Conservation (phyloP, 306 rosid genomes). For the Argentina anserina region DNA sequence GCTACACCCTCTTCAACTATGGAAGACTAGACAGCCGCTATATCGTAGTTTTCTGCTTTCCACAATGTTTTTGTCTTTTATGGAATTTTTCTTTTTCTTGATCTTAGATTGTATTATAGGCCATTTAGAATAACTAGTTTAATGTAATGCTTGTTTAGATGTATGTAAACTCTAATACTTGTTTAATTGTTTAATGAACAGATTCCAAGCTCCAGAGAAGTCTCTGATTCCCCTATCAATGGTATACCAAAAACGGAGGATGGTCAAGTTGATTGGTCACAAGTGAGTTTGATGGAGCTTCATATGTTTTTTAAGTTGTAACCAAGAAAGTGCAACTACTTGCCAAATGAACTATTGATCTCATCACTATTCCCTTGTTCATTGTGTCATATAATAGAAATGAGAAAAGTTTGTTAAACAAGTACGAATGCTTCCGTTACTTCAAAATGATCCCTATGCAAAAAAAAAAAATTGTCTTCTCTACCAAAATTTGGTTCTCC, state of each 20-base stretch:
- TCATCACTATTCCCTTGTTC: neutral
- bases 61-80: neutral
- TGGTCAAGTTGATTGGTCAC: constrained; percentile 84
- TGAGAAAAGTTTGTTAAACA: neutral
- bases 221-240: constrained; percentile 56
- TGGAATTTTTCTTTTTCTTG: neutral
- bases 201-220: constrained; percentile 79
- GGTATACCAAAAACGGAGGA: constrained; percentile 69
- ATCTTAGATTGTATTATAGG: neutral
- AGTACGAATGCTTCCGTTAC: neutral
- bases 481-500: neutral
- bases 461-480: neutral
- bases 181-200: constrained; percentile 36
- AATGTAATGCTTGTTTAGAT: too few species aligned
- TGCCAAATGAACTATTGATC: neutral
- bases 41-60: neutral
- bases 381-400: neutral
- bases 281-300: constrained; percentile 50
- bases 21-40: neutral
- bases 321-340: neutral
- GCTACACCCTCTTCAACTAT: neutral
- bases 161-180: constrained; percentile 1
- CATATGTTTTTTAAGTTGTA: neutral
- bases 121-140: neutral
- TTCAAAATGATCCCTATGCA: neutral